These are phyloP conservation scores for Plasmodium falciparum DNA, from an alignment of 169 alveolate genomes.

Conservation along the genomic window DNA sequence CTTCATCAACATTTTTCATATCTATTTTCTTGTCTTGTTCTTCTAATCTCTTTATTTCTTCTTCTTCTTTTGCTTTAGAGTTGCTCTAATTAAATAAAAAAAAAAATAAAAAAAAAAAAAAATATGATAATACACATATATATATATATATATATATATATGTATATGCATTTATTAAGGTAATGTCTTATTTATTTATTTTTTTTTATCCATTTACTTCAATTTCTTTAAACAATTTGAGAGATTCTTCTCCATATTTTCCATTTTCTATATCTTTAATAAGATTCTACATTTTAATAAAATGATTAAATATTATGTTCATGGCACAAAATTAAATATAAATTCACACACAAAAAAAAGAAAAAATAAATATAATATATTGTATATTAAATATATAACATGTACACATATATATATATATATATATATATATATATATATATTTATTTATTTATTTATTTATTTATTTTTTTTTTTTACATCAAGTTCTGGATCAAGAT, in stretches of 20 bases:
- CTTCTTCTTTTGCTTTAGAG: slow-evolving; percentile 19
- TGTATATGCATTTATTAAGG: neutral
- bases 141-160: neutral
- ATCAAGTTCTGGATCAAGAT: slow-evolving; percentile 39
- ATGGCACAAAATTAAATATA: neutral
- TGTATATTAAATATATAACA: neutral
- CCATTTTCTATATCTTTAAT: slow-evolving; percentile 62
- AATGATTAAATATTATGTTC: neutral
- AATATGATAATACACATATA: neutral
- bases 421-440: neutral
- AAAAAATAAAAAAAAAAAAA: no score
- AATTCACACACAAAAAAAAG: neutral
- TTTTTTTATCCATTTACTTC: slow-evolving; percentile 26
- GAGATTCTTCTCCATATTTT: slow-evolving; percentile 41
- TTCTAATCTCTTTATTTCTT: slow-evolving; percentile 24
- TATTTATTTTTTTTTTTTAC: slow-evolving; percentile 4
- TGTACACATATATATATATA: neutral
- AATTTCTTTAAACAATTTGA: slow-evolving; percentile 36
- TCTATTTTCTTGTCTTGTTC: slow-evolving; percentile 22
- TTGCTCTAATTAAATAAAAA: neutral
- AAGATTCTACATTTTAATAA: slow-evolving; percentile 28
- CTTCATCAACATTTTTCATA: slow-evolving; percentile 44
- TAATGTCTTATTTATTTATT: neutral
- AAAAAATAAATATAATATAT: neutral
- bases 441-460: neutral